These are phyloP conservation scores for Mycena sp. DNA, from an alignment of 1,284 basidiomycete species.

Conservation along the genomic window DNA sequence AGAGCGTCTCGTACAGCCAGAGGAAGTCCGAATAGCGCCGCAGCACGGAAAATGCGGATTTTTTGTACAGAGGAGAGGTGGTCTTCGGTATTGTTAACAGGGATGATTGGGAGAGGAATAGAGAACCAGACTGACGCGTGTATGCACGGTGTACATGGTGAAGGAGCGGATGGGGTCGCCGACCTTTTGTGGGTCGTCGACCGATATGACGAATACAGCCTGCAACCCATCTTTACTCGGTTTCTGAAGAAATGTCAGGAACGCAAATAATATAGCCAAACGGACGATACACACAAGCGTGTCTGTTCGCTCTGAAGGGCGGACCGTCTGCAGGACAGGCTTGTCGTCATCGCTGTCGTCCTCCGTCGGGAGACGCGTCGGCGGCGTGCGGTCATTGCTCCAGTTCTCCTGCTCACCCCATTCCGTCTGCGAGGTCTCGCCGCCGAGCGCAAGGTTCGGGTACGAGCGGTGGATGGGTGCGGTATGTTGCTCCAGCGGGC, in stretches of 20 bases:
- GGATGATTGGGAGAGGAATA: slow-evolving; percentile 11
- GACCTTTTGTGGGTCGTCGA: slow-evolving; percentile 93
- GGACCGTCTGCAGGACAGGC: slow-evolving; percentile 68
- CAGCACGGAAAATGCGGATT: slow-evolving; percentile 88
- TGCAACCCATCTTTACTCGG: slow-evolving; percentile 56
- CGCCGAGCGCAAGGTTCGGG: slow-evolving; percentile 68
- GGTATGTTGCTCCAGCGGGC: slow-evolving; percentile 64
- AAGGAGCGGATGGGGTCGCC: slow-evolving; percentile 93
- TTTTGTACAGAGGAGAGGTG: slow-evolving; percentile 83
- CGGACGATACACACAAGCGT: not conserved
- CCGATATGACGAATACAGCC: slow-evolving; percentile 81
- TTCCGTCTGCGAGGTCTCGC: slow-evolving; percentile 48
- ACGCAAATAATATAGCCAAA: too few relatives aligned
- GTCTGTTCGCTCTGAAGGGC: slow-evolving; percentile 19
- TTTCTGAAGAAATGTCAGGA: too few relatives aligned
- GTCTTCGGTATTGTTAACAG: slow-evolving; percentile 58
- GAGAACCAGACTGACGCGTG: slow-evolving; percentile 63
- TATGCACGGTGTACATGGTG: slow-evolving; percentile 95
- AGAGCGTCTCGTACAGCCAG: slow-evolving; percentile 94
- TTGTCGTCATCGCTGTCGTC: slow-evolving; percentile 80
- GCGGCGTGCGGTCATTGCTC: slow-evolving; percentile 44
- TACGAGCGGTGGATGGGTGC: slow-evolving; percentile 56
- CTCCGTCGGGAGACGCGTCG: slow-evolving; percentile 42
- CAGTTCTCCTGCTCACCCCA: slow-evolving; percentile 50
- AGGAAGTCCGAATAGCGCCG: slow-evolving; percentile 97